Conservation (phyloP, 305 asterid genomes). For the Fraxinus sp. region DNA sequence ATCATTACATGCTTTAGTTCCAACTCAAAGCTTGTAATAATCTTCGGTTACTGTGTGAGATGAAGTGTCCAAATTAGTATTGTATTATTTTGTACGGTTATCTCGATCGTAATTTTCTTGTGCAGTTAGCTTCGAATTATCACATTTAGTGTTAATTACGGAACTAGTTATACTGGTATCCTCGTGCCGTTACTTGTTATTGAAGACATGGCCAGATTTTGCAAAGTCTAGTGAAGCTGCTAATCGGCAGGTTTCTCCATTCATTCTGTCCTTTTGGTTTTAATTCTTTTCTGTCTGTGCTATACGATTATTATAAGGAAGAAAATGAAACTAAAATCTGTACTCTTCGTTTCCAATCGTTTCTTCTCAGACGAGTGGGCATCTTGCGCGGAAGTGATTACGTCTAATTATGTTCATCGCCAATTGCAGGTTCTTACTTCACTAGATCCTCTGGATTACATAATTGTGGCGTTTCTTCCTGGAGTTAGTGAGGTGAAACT, state of each 20-base stretch:
- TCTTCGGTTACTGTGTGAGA: not conserved
- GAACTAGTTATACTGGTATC: conserved; percentile 75
- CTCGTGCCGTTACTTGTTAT: conserved; percentile 63
- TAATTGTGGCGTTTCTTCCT: conserved; percentile 78
- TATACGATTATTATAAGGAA: not conserved
- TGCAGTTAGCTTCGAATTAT: conserved; percentile 66
- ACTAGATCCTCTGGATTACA: conserved; percentile 75
- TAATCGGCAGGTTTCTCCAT: conserved; percentile 62
- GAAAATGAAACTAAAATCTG: not conserved
- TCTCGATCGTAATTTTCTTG: not conserved
- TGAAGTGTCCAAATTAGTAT: not conserved
- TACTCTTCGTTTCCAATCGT: not conserved
- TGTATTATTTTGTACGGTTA: not conserved
- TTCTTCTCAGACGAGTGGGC: not conserved
- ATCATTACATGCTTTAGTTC: not conserved
- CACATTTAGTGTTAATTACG: conserved; percentile 69
- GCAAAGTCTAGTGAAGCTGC: conserved; percentile 83
- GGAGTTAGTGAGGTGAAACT: conserved; percentile 75
- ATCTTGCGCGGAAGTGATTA: not conserved
- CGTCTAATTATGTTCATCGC: not conserved
- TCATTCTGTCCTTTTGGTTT: conserved; percentile 13
- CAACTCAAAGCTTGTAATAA: not conserved
- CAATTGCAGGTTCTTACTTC: conserved; percentile 69
- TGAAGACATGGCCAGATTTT: conserved; percentile 84
- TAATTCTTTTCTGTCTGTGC: not conserved